Evolutionary conservation across 2,329 filamentous ascomycete genomes (phyloP).

Genomic region (Ascomycota sp.): DNA sequence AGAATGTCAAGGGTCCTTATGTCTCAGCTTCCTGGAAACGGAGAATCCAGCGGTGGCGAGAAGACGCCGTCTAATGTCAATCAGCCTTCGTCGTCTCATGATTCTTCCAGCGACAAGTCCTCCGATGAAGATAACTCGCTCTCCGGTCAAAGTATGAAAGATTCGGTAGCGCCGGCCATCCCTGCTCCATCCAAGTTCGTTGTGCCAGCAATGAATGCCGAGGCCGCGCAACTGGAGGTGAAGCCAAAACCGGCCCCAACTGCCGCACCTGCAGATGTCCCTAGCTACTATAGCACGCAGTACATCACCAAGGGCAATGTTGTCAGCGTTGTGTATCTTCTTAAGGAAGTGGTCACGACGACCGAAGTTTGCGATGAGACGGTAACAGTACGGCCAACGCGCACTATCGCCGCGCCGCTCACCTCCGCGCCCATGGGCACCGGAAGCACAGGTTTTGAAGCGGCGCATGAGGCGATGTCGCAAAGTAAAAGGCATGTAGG

Average conservation of each 20-base stretch:
- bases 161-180: conserved; percentile 5
- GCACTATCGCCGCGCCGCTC: conserved; percentile 8
- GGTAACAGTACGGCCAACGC: conserved; percentile 17
- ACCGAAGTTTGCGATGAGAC: conserved; percentile 31
- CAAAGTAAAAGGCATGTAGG: conserved; percentile 1
- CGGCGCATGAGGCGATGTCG: conserved; percentile 1
- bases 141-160: conserved; percentile 23
- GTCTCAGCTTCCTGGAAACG: conserved; percentile 39
- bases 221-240: background rate
- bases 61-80: conserved; percentile 1
- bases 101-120: conserved; percentile 15
- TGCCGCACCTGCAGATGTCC: conserved; percentile 6
- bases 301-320: conserved; percentile 27
- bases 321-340: too few relatives aligned
- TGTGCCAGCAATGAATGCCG: background rate
- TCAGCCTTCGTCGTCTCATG: conserved; percentile 7
- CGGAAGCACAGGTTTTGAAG: conserved; percentile 7
- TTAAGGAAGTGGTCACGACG: conserved; percentile 38
- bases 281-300: conserved; percentile 25
- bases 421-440: conserved; percentile 20
- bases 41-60: conserved; percentile 5
- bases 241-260: conserved; percentile 3
- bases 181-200: conserved; percentile 1
- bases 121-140: conserved; percentile 13
- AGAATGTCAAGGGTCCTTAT: conserved; percentile 38